Conservation (phyloP, 441 rosid species). For the Sinapis alba region DNA sequence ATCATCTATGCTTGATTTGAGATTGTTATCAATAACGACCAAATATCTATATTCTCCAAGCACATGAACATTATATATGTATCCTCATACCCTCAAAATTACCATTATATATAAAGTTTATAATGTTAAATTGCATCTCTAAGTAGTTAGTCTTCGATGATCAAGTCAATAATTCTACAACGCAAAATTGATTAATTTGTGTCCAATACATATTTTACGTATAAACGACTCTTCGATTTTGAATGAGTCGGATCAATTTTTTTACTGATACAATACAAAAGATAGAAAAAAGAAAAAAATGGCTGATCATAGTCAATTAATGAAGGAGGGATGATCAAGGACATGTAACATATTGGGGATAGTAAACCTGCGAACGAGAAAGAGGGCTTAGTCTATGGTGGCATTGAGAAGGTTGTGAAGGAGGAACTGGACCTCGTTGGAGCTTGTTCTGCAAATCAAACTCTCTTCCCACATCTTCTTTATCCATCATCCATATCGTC, state of each 20-base stretch:
- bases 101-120: background rate
- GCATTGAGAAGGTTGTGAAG: slow-evolving; percentile 33
- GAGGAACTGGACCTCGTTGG: slow-evolving; percentile 40
- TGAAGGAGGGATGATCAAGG: slow-evolving; percentile 21
- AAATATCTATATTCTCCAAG: background rate
- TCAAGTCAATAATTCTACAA: background rate
- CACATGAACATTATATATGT: background rate
- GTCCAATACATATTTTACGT: slow-evolving; percentile 1
- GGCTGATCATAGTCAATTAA: slow-evolving; percentile 7
- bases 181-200: background rate
- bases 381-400: slow-evolving; percentile 25
- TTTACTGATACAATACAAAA: background rate
- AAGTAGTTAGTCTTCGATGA: background rate
- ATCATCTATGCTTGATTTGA: too few relatives aligned
- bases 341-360: slow-evolving; percentile 29
- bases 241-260: background rate
- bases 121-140: background rate
- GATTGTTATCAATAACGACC: too few relatives aligned
- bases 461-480: background rate
- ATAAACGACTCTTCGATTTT: slow-evolving; percentile 3
- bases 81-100: background rate
- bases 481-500: background rate
- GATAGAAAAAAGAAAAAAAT: slow-evolving; percentile 1
- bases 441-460: slow-evolving; percentile 31
- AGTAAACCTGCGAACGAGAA: slow-evolving; percentile 26